A percentile compares a stretch with the other conserved stretches of the same genome.
These are phyloP conservation scores for Malus hybrid DNA, from an alignment of 331 rosid genomes.

Conservation along the genomic window DNA sequence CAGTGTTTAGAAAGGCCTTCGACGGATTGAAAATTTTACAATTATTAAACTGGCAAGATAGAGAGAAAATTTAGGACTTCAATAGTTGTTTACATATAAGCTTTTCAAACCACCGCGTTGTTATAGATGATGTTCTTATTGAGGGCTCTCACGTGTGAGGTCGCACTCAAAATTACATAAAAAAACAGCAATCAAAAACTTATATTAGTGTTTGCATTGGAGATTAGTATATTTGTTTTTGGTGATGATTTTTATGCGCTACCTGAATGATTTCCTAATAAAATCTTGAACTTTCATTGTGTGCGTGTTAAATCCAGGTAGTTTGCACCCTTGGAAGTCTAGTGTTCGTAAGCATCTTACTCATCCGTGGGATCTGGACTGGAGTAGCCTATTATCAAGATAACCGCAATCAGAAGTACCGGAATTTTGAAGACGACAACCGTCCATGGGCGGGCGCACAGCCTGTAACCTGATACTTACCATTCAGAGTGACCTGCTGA, in stretches of 20 bases:
- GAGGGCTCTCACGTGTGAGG: not conserved
- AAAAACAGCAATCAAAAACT: not conserved
- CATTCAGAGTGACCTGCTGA: not conserved
- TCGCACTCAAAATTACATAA: not conserved
- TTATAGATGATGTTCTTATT: not conserved
- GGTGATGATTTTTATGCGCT: not conserved
- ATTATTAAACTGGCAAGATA: not conserved
- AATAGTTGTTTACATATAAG: not conserved
- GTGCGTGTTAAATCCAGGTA: conserved; percentile 37
- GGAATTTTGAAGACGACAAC: conserved; percentile 24
- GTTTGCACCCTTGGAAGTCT: conserved; percentile 65
- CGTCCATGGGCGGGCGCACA: conserved; percentile 33
- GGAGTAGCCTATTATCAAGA: conserved; percentile 45
- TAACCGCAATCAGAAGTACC: conserved; percentile 14
- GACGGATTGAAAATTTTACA: not conserved
- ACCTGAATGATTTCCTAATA: not conserved
- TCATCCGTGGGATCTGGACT: conserved; percentile 69
- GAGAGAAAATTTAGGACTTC: not conserved
- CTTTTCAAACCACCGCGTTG: not conserved
- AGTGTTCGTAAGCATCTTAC: conserved; percentile 69
- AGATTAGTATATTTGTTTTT: not conserved
- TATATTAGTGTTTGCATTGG: not conserved
- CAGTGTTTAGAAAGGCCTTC: not conserved
- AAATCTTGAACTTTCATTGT: not conserved
- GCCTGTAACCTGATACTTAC: conserved; percentile 25